These are phyloP conservation scores for Cordyceps cateniannulata DNA, from an alignment of 2,329 filamentous ascomycete genomes.

Conservation along the genomic window DNA sequence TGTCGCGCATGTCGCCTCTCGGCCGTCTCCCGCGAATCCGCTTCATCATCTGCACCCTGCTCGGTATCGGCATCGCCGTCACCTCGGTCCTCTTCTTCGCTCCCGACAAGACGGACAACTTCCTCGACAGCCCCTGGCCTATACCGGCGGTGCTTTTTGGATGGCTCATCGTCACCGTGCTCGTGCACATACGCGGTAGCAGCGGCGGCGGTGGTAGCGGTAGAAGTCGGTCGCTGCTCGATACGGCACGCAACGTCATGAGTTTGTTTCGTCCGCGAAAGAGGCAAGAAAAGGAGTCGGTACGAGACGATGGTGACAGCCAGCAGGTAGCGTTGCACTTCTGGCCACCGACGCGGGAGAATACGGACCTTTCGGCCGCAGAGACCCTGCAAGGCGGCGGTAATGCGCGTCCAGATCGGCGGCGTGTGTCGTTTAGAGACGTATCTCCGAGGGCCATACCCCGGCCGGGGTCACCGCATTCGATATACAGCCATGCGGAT, in stretches of 20 bases:
- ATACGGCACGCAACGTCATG: background rate
- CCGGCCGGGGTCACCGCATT: background rate
- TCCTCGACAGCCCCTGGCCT: conserved; percentile 25
- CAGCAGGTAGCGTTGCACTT: background rate
- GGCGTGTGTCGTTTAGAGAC: background rate
- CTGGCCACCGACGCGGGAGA: conserved; percentile 1
- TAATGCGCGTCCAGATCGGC: too few species aligned
- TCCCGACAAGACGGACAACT: conserved; percentile 14
- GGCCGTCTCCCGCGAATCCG: conserved; percentile 27
- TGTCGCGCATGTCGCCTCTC: conserved; percentile 26
- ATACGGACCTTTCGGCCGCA: background rate
- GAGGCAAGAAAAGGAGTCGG: background rate
- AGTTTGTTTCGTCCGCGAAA: background rate
- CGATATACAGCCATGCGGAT: background rate
- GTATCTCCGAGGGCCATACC: background rate
- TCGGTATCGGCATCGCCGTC: conserved; percentile 25
- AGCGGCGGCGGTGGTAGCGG: conserved; percentile 16
- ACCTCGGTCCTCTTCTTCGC: conserved; percentile 22
- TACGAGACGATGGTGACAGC: background rate
- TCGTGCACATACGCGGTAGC: conserved; percentile 27
- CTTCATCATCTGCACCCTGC: conserved; percentile 22
- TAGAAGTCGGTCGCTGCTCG: conserved; percentile 7
- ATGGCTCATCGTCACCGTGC: conserved; percentile 25
- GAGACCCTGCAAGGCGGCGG: background rate
- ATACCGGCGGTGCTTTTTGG: conserved; percentile 28